Base-by-base conservation (phyloP, 768 basidiomycete genomes). In the Dacryopinax primogenitus region DNA sequence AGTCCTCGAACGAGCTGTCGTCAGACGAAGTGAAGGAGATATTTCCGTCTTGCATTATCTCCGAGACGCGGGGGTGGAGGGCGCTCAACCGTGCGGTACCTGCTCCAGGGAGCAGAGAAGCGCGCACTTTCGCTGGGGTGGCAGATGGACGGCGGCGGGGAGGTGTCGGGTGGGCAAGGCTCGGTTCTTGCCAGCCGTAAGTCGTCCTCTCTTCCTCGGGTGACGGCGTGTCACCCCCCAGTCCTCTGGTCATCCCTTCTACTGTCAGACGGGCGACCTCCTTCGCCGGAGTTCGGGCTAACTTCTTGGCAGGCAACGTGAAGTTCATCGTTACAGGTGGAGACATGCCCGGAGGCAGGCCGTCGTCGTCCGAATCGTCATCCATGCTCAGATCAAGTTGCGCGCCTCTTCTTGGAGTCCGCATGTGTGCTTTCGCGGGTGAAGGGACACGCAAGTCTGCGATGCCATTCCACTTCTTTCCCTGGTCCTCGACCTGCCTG, bases 401-500 rank as follows among this genome's bases (percentile, higher is more conserved):
- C 72, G 11, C 77, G 75, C 33, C 74, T 70, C 39, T 62, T 64
- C 37, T 62, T 44, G 66, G 63, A 28, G 67, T 63, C 67, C 44
- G 68, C 28, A 70, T 72, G 67, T 76, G 73, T 64, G 81, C 82
- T 18, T 82, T 83, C 23, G 76, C 70, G 18, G 81, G 75, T 32
- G 79, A 77, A 4, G 84, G 80, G 66, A 83, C 83, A 18, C 80
- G 78, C 1, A 90, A 80, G 74, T 94, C 83, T 34, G 90, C 85
- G 34, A 92, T 74, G 11, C 88, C 88, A 70, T 82, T 82, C 87
- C 88, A 90, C 16, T 84, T 75, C 11, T 76, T 73, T 1, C 84
- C 80, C 4, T 79, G 72, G 1, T 76, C 74, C 61, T 81, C 78
- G 2, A 79, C 72, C 0, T 85, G 80, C 6, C 88, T 78, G 71